Evolutionary conservation across 495 filamentous ascomycete genomes (phyloP).

Genomic region (Penicillium cosmopolitanum): DNA sequence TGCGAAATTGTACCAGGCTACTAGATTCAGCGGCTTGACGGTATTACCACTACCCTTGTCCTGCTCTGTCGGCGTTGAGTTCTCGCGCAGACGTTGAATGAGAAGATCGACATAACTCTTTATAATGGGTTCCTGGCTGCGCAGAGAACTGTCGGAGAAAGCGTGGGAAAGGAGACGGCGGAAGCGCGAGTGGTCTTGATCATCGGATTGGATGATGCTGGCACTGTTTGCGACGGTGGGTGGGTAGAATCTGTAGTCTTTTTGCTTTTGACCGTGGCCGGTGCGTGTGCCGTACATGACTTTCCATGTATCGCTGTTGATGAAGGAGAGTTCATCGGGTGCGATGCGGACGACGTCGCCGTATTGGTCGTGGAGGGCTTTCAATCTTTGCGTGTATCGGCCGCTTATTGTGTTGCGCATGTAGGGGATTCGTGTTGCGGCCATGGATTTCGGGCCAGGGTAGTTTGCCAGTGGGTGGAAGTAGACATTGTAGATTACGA

Average conservation of each 20-base stretch:
- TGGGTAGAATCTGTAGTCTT: slow-evolving; percentile 24
- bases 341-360: slow-evolving; percentile 55
- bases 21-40: slow-evolving; percentile 2
- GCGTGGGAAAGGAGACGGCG: slow-evolving; percentile 54
- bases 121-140: slow-evolving; percentile 48
- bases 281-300: slow-evolving; percentile 53
- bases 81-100: slow-evolving; percentile 46
- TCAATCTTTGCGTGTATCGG: slow-evolving; percentile 4
- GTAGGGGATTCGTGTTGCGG: slow-evolving; percentile 26
- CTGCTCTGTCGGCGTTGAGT: slow-evolving; percentile 11
- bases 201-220: slow-evolving; percentile 34
- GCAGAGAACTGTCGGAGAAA: slow-evolving; percentile 52
- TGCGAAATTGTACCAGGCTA: slow-evolving; percentile 59
- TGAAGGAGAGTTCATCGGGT: slow-evolving; percentile 55
- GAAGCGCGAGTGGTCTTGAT: slow-evolving; percentile 44
- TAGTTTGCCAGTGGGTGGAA: slow-evolving; percentile 19
- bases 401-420: slow-evolving; percentile 20
- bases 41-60: background rate
- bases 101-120: slow-evolving; percentile 51
- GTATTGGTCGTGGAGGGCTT: slow-evolving; percentile 40
- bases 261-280: slow-evolving; percentile 22
- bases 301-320: slow-evolving; percentile 54
- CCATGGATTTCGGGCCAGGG: slow-evolving; percentile 22
- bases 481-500: slow-evolving; percentile 12
- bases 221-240: slow-evolving; percentile 4